These are phyloP conservation scores for Aspergillus udagawae DNA, from an alignment of 2,329 filamentous ascomycete species.

Conservation along the genomic window DNA sequence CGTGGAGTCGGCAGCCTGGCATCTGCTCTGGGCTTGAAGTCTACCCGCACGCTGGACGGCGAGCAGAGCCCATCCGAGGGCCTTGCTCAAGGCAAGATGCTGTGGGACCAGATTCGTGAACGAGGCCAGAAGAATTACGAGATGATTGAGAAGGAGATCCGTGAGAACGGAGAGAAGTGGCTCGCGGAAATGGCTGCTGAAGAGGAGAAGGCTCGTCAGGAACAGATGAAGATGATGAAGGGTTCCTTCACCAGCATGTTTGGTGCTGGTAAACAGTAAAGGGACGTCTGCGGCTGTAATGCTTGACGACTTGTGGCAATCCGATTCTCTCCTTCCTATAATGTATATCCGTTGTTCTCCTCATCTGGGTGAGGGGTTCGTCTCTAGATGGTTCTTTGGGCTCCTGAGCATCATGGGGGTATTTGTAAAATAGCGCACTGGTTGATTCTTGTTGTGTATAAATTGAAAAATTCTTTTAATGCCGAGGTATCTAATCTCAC, in stretches of 20 bases:
- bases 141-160: constrained; percentile 82
- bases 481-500: background rate
- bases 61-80: constrained; percentile 71
- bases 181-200: constrained; percentile 86
- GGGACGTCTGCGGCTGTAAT: constrained; percentile 4
- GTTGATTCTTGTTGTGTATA: constrained; percentile 22
- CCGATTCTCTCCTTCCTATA: constrained; percentile 12
- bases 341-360: constrained; percentile 13
- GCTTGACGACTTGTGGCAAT: constrained; percentile 3
- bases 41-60: constrained; percentile 58
- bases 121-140: constrained; percentile 87
- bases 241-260: constrained; percentile 62
- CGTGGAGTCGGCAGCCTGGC: constrained; percentile 64
- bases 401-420: constrained; percentile 27
- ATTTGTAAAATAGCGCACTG: constrained; percentile 35
- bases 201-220: constrained; percentile 84
- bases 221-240: constrained; percentile 91
- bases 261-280: constrained; percentile 34
- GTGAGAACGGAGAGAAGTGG: constrained; percentile 92
- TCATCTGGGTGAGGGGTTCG: constrained; percentile 22
- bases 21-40: constrained; percentile 73
- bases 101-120: constrained; percentile 90
- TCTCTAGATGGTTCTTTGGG: constrained; percentile 25
- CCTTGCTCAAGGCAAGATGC: constrained; percentile 89
- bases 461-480: constrained; percentile 19